phyloP scores from a whole-genome alignment of 495 filamentous ascomycete species.

The Usnea hakonensis region DNA sequence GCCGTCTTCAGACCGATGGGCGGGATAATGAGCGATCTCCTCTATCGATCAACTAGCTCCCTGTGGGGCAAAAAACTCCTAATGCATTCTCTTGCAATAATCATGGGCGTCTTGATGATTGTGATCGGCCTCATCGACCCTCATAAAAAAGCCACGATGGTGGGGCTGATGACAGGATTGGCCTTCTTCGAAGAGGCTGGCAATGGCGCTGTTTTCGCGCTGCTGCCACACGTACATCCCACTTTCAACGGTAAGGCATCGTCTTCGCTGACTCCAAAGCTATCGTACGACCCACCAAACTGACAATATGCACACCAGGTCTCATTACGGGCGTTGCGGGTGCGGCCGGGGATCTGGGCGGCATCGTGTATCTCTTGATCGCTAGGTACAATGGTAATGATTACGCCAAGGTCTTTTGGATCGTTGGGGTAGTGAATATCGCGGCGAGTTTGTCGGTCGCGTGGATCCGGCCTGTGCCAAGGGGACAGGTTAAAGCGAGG shows the following conservation, averaged over 20 bases:
- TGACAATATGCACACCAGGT: constrained; percentile 33
- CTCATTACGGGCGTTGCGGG: constrained; percentile 73
- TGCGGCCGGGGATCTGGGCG: constrained; percentile 73
- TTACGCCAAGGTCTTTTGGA: constrained; percentile 67
- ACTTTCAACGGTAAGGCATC: constrained; percentile 52
- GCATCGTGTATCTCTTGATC: constrained; percentile 76
- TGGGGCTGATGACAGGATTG: constrained; percentile 64
- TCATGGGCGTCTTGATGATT: constrained; percentile 59
- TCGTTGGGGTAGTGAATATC: constrained; percentile 66
- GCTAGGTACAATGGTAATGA: constrained; percentile 63
- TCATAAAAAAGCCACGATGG: constrained; percentile 52
- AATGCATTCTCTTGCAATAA: constrained; percentile 53
- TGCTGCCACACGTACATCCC: constrained; percentile 77
- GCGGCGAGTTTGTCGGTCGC: constrained; percentile 52
- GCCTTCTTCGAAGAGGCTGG: constrained; percentile 75
- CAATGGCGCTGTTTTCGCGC: constrained; percentile 76
- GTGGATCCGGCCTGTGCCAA: constrained; percentile 67
- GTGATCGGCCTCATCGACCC: constrained; percentile 61
- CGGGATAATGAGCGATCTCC: constrained; percentile 60
- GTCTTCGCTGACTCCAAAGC: background rate
- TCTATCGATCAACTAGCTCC: constrained; percentile 54
- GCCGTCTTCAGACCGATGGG: constrained; percentile 65
- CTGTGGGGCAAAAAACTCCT: constrained; percentile 72
- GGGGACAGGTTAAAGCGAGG: constrained; percentile 39
- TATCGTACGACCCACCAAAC: background rate